Base-by-base conservation (phyloP, 2,329 filamentous ascomycete species). In the Paecilomyces fulvus region DNA sequence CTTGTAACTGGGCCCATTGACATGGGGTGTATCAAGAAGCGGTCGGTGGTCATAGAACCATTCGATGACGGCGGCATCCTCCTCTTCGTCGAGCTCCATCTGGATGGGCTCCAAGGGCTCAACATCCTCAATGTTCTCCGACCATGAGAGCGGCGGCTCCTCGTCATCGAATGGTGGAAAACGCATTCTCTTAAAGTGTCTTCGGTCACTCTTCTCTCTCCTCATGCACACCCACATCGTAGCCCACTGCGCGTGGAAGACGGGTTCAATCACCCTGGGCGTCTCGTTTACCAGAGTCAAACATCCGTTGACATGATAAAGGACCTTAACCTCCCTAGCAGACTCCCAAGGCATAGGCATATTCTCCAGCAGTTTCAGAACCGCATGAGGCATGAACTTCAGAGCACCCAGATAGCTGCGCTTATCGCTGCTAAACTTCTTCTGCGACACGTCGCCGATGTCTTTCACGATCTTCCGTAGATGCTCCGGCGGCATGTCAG, bases 301-400 rank as follows among this genome's bases (percentile, higher is more conserved):
- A 69, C 95, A 99, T 30, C 94, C 94, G 68, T 99, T 99, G 66
- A 97, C 92, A 70, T 99, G 94, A 73, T 99, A 99, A 11, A 99
- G 80, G 28, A 99, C 94, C 76, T 97, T 97, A 60, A 99, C 95
- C 69, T 99, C 94, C 60, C 92, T 85, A 25, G 90, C 86, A 56
- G 91, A 94, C 77, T 99, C 94, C 94, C 94, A 99, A 0, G 94
- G 94, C 94, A 99, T 99, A 3, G 94, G 94, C 94, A 99, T 99
- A 67, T 99, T 99, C 78, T 99, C 94, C 56, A 99, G 75, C 23
- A 99, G 81, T 79, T 99, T 99, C 77, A 99, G 77, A 10, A 99
- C 94, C 5, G 94, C 94, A 71, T 99, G 94, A 1, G 94, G 94
- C 94, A 99, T 99, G 77, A 96, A 99, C 77, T 99, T 99, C 61